Conservation (phyloP, 139 green algal genomes). For the Nannochloris sp. region DNA sequence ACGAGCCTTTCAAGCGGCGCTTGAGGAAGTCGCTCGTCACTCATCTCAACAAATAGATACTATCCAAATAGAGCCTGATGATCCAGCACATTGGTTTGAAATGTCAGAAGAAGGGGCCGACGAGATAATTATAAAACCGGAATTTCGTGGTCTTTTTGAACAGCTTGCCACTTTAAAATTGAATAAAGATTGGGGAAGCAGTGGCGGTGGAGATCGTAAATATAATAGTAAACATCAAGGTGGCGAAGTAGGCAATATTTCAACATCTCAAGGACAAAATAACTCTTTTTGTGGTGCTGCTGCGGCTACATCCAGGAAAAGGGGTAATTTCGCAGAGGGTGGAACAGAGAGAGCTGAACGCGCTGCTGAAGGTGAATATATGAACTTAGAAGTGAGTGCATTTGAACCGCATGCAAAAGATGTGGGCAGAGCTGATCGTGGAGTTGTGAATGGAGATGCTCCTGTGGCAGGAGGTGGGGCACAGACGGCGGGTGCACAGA, state of each 20-base stretch:
- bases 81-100: not conserved
- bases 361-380: not conserved
- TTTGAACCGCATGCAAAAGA: not conserved
- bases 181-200: not conserved
- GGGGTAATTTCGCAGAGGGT: conserved; percentile 3
- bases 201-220: not conserved
- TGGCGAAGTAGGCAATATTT: conserved; percentile 20
- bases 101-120: not conserved
- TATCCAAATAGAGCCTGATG: not conserved
- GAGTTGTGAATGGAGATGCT: conserved; percentile 8
- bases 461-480: conserved; percentile 3
- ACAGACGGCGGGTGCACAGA: not conserved
- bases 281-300: not conserved
- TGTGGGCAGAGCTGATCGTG: not conserved
- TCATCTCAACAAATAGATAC: not conserved
- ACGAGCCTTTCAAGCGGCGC: not conserved
- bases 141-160: not conserved
- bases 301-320: no score
- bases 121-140: not conserved
- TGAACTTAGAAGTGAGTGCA: conserved; percentile 1
- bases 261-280: not conserved
- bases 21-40: not conserved
- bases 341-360: conserved; percentile 1
- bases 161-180: not conserved
- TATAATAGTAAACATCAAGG: not conserved